A percentile compares a stretch with the other conserved stretches of the same genome.
Conservation (phyloP, 371 early-diverging fungal genomes). For the Circinella minor region DNA sequence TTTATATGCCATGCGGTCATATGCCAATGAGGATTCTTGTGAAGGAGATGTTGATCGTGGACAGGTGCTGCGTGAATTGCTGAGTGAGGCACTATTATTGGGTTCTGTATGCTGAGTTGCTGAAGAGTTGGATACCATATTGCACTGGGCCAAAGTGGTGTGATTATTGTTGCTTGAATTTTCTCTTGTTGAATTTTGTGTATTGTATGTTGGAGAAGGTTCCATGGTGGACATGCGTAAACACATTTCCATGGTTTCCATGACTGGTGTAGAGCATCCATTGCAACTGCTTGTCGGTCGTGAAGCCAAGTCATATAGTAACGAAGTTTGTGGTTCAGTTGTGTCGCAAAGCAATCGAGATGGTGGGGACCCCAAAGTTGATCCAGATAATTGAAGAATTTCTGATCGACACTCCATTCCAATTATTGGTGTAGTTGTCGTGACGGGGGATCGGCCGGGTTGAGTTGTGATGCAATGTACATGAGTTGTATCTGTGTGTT, state of each 20-base stretch:
- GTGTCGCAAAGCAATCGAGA: constrained; percentile 27
- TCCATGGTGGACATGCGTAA: constrained; percentile 21
- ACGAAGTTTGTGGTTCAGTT: constrained; percentile 2
- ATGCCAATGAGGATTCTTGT: constrained; percentile 9
- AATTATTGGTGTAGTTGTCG: constrained; percentile 26
- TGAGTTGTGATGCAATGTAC: constrained; percentile 34
- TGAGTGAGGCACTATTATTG: constrained; percentile 1
- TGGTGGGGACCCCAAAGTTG: constrained; percentile 31
- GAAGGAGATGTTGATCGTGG: background rate
- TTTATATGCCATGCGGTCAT: constrained; percentile 17
- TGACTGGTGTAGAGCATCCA: constrained; percentile 8
- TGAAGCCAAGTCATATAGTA: constrained; percentile 17
- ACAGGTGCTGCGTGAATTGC: background rate
- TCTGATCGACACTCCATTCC: constrained; percentile 28
- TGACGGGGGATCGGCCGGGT: constrained; percentile 32
- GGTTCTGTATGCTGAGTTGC: constrained; percentile 5
- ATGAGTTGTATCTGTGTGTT: constrained; percentile 18
- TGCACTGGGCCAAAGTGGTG: constrained; percentile 29
- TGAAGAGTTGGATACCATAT: constrained; percentile 21
- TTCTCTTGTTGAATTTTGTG: constrained; percentile 1
- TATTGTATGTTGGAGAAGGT: constrained; percentile 9
- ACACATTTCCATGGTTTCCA: constrained; percentile 10
- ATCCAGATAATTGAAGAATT: constrained; percentile 23
- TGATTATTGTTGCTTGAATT: constrained; percentile 20
- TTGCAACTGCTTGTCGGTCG: constrained; percentile 21